A percentile compares a stretch with the other conserved stretches of the same genome.
phyloP scores from a whole-genome alignment of 768 basidiomycete genomes.

The Calocybe cyanea region DNA sequence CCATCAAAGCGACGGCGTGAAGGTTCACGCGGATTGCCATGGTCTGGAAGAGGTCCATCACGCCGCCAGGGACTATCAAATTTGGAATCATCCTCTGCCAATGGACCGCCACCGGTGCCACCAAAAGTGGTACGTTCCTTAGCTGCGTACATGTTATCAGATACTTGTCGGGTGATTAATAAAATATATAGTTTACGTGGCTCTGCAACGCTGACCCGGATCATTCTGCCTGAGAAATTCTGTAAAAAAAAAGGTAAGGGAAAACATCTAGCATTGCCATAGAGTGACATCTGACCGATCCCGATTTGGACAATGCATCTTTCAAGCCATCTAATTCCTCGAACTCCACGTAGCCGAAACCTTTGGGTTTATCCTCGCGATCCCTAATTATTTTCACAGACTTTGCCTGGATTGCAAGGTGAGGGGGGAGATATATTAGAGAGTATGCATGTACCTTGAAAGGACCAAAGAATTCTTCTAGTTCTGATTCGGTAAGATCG shows the following conservation, averaged over 20 bases:
- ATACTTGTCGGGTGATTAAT: constrained; percentile 1
- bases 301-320: constrained; percentile 71
- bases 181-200: constrained; percentile 64
- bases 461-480: constrained; percentile 76
- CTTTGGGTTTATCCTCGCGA: constrained; percentile 91
- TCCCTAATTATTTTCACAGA: constrained; percentile 92
- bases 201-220: constrained; percentile 94
- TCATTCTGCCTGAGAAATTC: constrained; percentile 71
- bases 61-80: constrained; percentile 85
- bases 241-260: constrained; percentile 24
- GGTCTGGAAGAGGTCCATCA: constrained; percentile 78
- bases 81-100: constrained; percentile 70
- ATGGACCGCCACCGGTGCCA: constrained; percentile 21
- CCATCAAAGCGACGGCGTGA: constrained; percentile 69
- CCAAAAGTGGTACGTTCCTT: constrained; percentile 68
- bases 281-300: constrained; percentile 46
- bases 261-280: background rate
- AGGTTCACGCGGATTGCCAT: constrained; percentile 55
- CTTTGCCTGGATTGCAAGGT: constrained; percentile 49
- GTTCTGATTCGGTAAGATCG: constrained; percentile 80
- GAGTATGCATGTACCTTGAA: constrained; percentile 43
- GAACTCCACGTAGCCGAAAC: constrained; percentile 98
- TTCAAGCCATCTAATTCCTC: constrained; percentile 82
- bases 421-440: background rate
- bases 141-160: constrained; percentile 40